Evolutionary conservation across 2,329 filamentous ascomycete genomes (phyloP), one percentile per base, ranked within the genome.

Genomic region (Beauveria caledonica): DNA sequence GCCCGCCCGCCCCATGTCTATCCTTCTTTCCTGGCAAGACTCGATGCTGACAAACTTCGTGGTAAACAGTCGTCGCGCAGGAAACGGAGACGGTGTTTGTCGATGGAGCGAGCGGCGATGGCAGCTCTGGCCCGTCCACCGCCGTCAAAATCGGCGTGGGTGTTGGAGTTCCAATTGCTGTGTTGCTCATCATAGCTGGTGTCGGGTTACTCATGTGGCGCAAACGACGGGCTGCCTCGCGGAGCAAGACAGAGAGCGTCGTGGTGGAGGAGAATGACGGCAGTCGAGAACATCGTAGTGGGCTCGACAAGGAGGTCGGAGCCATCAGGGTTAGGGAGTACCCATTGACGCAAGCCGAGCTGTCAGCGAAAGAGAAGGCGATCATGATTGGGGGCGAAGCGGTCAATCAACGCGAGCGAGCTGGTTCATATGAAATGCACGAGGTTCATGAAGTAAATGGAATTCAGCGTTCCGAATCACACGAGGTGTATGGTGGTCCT

Each of bases 1-100:
- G 53, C 53, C 53, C 40, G 42, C 27, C 53, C 27, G 10, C 19
- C 19, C 13, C 5, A 10, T 45, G 3, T 21, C 15, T 13, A 13
- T 36, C 33, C 11, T n/a, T 53, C 2, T n/a, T 9, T 6, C 17
- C 23, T 15, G 5, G 19, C 6, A 8, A 25, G 4, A 1, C 36
- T 46, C 5, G 25, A 36, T 48, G 3, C 53, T 46, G 17, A 56
- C 27, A 15, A 36, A 33, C 9, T 5, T 36, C 5, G 11, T 42
- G 55, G 33, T 23, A 50, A 29, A 17, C 29, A 49, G 56, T 51
- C 19, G 56, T 58, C 33, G 56, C 50, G 29, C 46, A 42, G 29
- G 56, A 58, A 44, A 60, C 58, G 5, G 50, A 53, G 42, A 51
- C 42, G 36, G 45, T 59, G 25, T n/a, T 59, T 52, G 54, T 62